Evolutionary conservation across 2,329 filamentous ascomycete genomes (phyloP), one percentile per base, ranked within the genome.

Genomic region (Aspergillus floridensis): DNA sequence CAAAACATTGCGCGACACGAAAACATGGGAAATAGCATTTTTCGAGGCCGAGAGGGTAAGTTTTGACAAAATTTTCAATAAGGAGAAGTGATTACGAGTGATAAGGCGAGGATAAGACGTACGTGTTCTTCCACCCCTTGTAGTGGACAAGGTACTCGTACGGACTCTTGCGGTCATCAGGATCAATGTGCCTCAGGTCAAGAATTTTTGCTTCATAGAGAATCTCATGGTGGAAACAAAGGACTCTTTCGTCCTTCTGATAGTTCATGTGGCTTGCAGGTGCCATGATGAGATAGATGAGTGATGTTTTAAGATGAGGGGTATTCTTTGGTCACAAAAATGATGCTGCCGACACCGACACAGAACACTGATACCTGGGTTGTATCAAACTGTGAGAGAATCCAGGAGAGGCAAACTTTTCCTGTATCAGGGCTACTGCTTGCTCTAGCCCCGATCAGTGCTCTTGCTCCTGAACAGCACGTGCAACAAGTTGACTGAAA

Each of bases 111-210:
- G 53, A 29, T 32, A 26, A 59, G 60, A 87, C 87, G 79, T 80
- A 90, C 84, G 92, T 97, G 76, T 93, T 93, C 82, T 99, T 99
- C 95, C 95, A 99, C 71, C 95, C 95, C 78, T 98, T 98, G 81
- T 99, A 99, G 78, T 99, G 95, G 57, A 99, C 90, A 72, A 91
- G 90, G 80, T 96, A 99, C 74, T 92, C 87, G 72, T 87, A 92
- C 35, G 89, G 86, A 62, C 88, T 88, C 74, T 87, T 88, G 76
- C 90, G 88, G 71, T 88, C 88, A 49, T 81, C 81, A 6, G 79
- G 74, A 61, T 88, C 85, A 70, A 83, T 81, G 75, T 81, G 79
- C 68, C 84, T 86, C 32, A 91, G 83, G 65, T 97, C 93, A 65
- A 96, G 86, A 55, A 99, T 88, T 79, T 98, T 98, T 66, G 95